Evolutionary conservation across 2,329 filamentous ascomycete genomes (phyloP).

Genomic region (Peltaster fructicola): DNA sequence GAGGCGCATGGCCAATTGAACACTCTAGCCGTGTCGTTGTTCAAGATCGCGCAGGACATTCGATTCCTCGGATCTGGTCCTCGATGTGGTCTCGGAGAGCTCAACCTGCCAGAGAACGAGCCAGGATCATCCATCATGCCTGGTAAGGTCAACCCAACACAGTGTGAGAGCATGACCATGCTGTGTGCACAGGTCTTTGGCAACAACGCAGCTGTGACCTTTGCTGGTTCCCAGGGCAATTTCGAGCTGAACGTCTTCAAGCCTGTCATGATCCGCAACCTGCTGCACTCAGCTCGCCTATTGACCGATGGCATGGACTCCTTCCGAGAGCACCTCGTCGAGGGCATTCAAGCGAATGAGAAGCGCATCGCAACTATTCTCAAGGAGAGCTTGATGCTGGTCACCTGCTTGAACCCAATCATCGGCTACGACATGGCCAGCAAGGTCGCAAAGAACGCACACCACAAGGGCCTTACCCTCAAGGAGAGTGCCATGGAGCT

Average conservation of each 20-base stretch:
- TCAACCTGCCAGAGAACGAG: slow-evolving; percentile 91
- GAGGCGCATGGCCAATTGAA: slow-evolving; percentile 89
- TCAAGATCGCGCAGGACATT: slow-evolving; percentile 97
- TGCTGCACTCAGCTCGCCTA: slow-evolving; percentile 80
- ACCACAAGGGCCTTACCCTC: slow-evolving; percentile 91
- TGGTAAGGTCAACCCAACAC: slow-evolving; percentile 97
- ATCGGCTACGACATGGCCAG: slow-evolving; percentile 96
- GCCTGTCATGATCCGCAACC: slow-evolving; percentile 85
- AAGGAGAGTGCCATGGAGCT: slow-evolving; percentile 91
- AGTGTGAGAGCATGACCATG: slow-evolving; percentile 97
- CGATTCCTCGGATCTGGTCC: slow-evolving; percentile 92
- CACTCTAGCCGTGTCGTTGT: slow-evolving; percentile 76
- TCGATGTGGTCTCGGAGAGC: slow-evolving; percentile 85
- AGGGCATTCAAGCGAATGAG: slow-evolving; percentile 81
- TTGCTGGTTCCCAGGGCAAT: slow-evolving; percentile 92
- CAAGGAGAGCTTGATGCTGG: slow-evolving; percentile 95
- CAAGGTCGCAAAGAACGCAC: slow-evolving; percentile 95
- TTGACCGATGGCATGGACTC: slow-evolving; percentile 84
- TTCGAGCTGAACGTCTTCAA: slow-evolving; percentile 99
- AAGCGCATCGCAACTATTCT: slow-evolving; percentile 76
- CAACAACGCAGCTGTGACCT: slow-evolving; percentile 83
- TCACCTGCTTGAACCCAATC: slow-evolving; percentile 92
- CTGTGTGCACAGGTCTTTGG: slow-evolving; percentile 95
- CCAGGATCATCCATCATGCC: slow-evolving; percentile 98
- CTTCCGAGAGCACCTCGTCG: slow-evolving; percentile 86